Conservation (phyloP, 2,329 filamentous ascomycete genomes). For the Cladophialophora psammophila region DNA sequence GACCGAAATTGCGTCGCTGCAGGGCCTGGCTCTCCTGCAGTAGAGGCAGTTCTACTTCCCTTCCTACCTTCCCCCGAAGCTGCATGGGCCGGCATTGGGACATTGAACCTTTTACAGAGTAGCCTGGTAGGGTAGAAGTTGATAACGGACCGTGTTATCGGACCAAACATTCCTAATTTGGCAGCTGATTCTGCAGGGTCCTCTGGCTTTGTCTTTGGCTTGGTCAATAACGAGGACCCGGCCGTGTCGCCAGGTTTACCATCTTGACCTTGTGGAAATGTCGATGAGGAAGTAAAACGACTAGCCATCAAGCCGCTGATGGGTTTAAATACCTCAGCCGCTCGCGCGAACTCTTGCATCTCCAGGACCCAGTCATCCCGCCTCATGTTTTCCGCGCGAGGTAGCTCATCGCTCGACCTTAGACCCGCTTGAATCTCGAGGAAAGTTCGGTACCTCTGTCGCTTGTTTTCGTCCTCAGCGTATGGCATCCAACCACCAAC, state of each 20-base stretch:
- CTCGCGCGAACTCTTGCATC: slow-evolving; percentile 76
- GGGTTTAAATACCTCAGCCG: slow-evolving; percentile 84
- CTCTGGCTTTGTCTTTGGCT: slow-evolving; percentile 60
- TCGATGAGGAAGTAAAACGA: slow-evolving; percentile 79
- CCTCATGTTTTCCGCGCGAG: slow-evolving; percentile 60
- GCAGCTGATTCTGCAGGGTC: slow-evolving; percentile 88
- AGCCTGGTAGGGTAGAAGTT: slow-evolving; percentile 82
- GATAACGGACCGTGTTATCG: slow-evolving; percentile 75
- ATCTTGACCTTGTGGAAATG: slow-evolving; percentile 43
- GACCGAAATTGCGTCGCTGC: slow-evolving; percentile 19
- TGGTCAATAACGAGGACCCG: slow-evolving; percentile 52
- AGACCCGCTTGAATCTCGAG: slow-evolving; percentile 77
- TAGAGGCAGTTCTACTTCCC: slow-evolving; percentile 42
- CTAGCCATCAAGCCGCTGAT: slow-evolving; percentile 92
- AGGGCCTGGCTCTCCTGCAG: slow-evolving; percentile 11
- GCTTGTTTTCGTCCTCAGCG: slow-evolving; percentile 79
- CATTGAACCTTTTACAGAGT: slow-evolving; percentile 93
- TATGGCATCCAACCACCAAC: slow-evolving; percentile 79
- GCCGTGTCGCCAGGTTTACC: slow-evolving; percentile 37
- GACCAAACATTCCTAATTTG: slow-evolving; percentile 89
- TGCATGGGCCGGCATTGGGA: slow-evolving; percentile 68
- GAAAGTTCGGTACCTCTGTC: slow-evolving; percentile 79
- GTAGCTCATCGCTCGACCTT: slow-evolving; percentile 56
- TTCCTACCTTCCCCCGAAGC: slow-evolving; percentile 38
- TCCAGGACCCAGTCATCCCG: slow-evolving; percentile 82